Evolutionary conservation across 1,284 basidiomycete species (phyloP), one percentile per base, ranked within the genome.

Genomic region (Neotropicomus parvogracilis): DNA sequence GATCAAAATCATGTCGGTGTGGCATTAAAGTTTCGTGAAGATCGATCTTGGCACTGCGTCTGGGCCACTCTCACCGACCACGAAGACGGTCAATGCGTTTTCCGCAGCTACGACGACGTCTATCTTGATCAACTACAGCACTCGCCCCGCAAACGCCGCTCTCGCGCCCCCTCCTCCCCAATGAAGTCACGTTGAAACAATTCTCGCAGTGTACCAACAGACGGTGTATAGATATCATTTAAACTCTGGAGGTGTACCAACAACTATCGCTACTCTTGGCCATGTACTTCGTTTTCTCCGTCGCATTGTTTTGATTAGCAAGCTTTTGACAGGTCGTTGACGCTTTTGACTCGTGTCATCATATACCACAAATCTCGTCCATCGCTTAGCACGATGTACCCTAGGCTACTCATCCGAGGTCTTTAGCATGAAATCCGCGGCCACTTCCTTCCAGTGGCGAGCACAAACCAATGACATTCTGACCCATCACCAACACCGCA

Each of bases 101-200:
- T 81, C 58, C 71, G 81, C 49, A 82, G 73, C 57, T 84, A 80
- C 62, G 74, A 80, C 52, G 83, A 85, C 54, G 79, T 83, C 16
- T 79, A 77, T 53, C 55, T 77, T 28, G 66, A 75, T 32, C 63
- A 59, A 46, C 57, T 73, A 33, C 68, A 69, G 28, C 68, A 68
- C 21, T 70, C 67, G n/a, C 63, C 70, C 45, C 70, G 63, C 48
- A 72, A 73, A 57, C 57, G 53, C 43, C 58, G 49, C 35, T 35
- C 50, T 17, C 59, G 58, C 17, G 49, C 55, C 28, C 51, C 59
- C 7, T 54, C 49, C 10, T 60, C 58, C 20, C 62, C 57, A 27
- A 52, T n/a, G 16, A 56, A 64, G 49, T 42, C 57, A 43, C 55
- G 52, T 17, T 64, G 48, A 64, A 27, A 27, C 41, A 3, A 21